Base-by-base conservation (phyloP, 768 basidiomycete species). In the Phylloporus arenicola region DNA sequence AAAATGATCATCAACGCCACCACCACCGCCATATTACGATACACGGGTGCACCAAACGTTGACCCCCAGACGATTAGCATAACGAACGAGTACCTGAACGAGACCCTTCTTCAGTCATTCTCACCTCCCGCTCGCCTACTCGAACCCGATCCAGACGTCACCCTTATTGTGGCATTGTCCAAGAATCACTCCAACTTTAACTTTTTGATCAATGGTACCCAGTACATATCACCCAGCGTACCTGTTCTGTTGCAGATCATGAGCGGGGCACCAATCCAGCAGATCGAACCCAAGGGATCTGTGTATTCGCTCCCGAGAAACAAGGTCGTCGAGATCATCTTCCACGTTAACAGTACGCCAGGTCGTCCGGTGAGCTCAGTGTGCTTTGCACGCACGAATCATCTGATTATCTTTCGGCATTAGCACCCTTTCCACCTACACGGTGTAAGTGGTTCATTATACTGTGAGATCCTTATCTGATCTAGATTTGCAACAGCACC, bases 401-500 rank as follows among this genome's bases (percentile, higher is more conserved):
- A 3, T 12, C 41, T 57, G 38, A 57, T 7, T 12, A 2, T 9
- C 20, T 31, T 17, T 16, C 13, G 8, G 24, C 19, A 10, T 9
- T 25, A 59, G 57, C 57, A 54, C 44, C 57, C 55, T 4, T 53
- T 59, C 30, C 55, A 57, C 41, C 20, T 54, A 24, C 57, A 59
- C 29, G 52, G 55, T 16, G 55, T 54, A 17, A 40, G 57, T 45
- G 7, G 20, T 22, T 25, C 29, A 5, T 30, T 34, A 19, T 0
- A 14, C 11, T 11, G 14, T 12, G 10, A 29, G 29, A 16, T 22
- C 11, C 3, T 1, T 17, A 19, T 19, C 30, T 37, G 11, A 47
- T 37, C 31, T 24, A 39, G 33, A 45, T 37, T 10, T 8, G n/a
- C 34, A 11, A 25, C 30, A 76, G 72, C 75, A 78, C 53, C 52